These are phyloP conservation scores for Trichoderma citrinoviride DNA, from an alignment of 2,329 filamentous ascomycete species.

Conservation along the genomic window DNA sequence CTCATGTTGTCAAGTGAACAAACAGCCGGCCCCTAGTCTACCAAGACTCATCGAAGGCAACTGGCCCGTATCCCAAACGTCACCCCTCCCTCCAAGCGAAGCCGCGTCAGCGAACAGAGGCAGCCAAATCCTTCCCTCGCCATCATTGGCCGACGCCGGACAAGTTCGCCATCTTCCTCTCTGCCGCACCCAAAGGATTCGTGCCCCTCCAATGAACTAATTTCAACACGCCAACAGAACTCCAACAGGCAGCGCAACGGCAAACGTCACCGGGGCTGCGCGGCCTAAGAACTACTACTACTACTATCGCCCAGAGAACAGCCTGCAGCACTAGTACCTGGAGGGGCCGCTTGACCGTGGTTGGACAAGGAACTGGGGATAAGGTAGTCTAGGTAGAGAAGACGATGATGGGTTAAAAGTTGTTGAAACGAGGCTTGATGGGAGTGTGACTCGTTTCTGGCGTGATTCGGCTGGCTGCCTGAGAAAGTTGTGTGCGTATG, in stretches of 20 bases:
- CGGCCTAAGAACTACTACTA: no score
- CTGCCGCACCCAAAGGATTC: neutral
- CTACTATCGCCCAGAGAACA: no score
- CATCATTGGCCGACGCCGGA: constrained; percentile 1
- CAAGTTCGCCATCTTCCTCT: neutral
- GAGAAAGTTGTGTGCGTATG: no score
- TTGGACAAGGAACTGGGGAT: neutral
- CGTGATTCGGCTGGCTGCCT: neutral
- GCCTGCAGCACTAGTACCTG: neutral
- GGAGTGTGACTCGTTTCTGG: no score
- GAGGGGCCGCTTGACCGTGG: neutral
- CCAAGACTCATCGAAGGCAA: no score
- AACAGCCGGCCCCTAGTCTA: no score
- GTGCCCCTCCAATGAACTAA: neutral
- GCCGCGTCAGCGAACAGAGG: constrained; percentile 9
- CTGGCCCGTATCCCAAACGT: neutral
- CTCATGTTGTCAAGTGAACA: no score
- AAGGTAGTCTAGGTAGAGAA: neutral
- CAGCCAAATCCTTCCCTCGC: neutral
- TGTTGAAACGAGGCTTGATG: neutral
- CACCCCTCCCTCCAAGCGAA: neutral
- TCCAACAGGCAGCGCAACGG: constrained; percentile 4
- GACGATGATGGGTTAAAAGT: neutral
- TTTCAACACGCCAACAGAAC: neutral
- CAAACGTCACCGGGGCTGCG: constrained; percentile 14